Base-by-base conservation (phyloP, 2,329 filamentous ascomycete genomes). In the Fusarium zealandicum region DNA sequence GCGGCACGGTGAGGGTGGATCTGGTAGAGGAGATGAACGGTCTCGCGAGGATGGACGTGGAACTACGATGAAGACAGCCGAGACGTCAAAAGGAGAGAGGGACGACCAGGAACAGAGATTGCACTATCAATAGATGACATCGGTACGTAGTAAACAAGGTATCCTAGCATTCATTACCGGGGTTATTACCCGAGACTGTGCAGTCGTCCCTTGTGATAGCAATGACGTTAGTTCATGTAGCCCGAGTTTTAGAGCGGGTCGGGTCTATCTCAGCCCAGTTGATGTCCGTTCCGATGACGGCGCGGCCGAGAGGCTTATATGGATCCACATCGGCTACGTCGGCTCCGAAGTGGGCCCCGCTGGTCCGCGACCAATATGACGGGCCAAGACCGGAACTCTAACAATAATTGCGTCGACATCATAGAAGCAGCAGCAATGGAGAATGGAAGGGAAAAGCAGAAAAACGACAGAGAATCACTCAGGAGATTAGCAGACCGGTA, bases 41-140 rank as follows among this genome's bases (percentile, higher is more conserved):
- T 10, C 69, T 76, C 48, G 67, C 71, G 25, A 70, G 73, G 57
- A 66, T 78, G 40, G 72, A 76, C 51, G 63, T 77, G 60, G 73
- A 76, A 61, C 69, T 77, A 44, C 46, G 59, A 32, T 69, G 47
- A 57, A 40, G 46, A 47, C 28, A 35, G 45, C n/a, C 16, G 28
- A 4, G 9, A 42, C 12, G n/a, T 32, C n/a, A 22, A 45, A 48
- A 17, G 37, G 43, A 30, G 41, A 40, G 18, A 12, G 27, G 6
- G 35, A 18, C 32, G 39, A 42, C 17, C 38, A 18, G 46, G 45
- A 55, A 40, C 8, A 62, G 50, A 46, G 36, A 54, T 59, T 50
- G 42, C 38, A 60, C 54, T 49, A 53, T 51, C 44, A 32, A 41
- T 63, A 54, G 43, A 64, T 27, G 59, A 42, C 41, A 64, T 64